Conservation (phyloP, 2,329 filamentous ascomycete genomes). For the Monosporascus sp. region DNA sequence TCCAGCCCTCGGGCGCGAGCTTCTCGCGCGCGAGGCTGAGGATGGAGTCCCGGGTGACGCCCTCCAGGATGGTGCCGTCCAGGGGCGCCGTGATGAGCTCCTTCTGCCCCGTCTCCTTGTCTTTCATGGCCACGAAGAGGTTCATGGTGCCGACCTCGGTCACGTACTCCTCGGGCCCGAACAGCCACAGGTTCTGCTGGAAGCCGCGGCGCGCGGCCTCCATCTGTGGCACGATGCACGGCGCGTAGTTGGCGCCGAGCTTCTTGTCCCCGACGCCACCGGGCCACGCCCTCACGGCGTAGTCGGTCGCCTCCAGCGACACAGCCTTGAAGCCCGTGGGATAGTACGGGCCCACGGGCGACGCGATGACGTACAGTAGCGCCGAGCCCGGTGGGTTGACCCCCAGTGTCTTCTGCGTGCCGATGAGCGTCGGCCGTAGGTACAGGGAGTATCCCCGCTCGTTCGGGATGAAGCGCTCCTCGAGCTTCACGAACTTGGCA, state of each 20-base stretch:
- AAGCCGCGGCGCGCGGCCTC: constrained; percentile 86
- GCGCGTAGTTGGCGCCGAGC: constrained; percentile 98
- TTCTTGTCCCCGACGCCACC: constrained; percentile 98
- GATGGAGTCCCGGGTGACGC: constrained; percentile 89
- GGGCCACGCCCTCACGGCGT: constrained; percentile 95
- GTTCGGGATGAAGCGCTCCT: constrained; percentile 84
- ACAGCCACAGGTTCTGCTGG: constrained; percentile 98
- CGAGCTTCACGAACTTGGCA: constrained; percentile 70
- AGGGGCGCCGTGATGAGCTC: constrained; percentile 93
- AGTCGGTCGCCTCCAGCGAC: constrained; percentile 90
- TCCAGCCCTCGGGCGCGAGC: constrained; percentile 82
- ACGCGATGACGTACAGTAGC: constrained; percentile 90
- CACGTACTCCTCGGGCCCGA: constrained; percentile 89
- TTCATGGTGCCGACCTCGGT: constrained; percentile 99
- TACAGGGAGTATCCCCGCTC: constrained; percentile 90
- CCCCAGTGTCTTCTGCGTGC: constrained; percentile 89
- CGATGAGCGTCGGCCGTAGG: constrained; percentile 93
- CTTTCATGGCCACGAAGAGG: constrained; percentile 80
- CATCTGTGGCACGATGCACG: constrained; percentile 93
- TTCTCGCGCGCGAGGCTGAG: constrained; percentile 80
- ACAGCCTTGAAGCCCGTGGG: constrained; percentile 98
- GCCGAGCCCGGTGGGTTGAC: constrained; percentile 89
- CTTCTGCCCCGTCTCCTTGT: constrained; percentile 83
- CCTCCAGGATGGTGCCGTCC: constrained; percentile 93
- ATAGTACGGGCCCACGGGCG: constrained; percentile 95